Percentiles rank a stretch among this genome's conserved stretches.
Conservation (phyloP, 2,329 filamentous ascomycete species). For the Colletotrichum incanum region DNA sequence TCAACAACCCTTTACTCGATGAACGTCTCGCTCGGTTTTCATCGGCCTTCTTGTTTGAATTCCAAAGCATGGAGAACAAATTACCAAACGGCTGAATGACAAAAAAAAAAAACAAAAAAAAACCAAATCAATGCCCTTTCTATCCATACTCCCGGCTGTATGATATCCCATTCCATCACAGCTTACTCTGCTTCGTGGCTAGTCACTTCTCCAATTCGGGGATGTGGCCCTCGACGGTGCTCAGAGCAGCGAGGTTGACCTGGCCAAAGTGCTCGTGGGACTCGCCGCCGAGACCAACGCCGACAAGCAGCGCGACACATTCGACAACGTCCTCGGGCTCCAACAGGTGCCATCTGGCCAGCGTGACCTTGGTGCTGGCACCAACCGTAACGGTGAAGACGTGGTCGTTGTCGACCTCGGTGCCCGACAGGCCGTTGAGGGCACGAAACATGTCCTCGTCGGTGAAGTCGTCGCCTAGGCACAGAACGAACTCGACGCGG, state of each 20-base stretch:
- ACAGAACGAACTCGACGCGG: constrained; percentile 88
- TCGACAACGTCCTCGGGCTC: constrained; percentile 92
- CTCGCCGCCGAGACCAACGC: constrained; percentile 58
- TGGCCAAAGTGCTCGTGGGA: constrained; percentile 62
- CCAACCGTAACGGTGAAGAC: constrained; percentile 95
- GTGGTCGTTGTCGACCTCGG: constrained; percentile 72
- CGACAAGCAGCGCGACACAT: constrained; percentile 70
- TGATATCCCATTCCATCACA: constrained; percentile 18
- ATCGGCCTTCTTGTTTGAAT: constrained; percentile 19
- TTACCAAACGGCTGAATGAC: not conserved
- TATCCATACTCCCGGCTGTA: constrained; percentile 42
- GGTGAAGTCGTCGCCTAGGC: constrained; percentile 95
- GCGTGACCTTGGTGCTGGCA: constrained; percentile 90
- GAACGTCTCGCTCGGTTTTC: constrained; percentile 21
- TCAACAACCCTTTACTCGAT: constrained; percentile 25
- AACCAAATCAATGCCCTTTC: constrained; percentile 20
- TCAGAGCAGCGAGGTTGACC: constrained; percentile 71
- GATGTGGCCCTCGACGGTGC: constrained; percentile 68
- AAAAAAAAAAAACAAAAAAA: not conserved
- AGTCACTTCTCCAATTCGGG: constrained; percentile 50
- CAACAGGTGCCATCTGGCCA: constrained; percentile 90
- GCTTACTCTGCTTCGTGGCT: not conserved
- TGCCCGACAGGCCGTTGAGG: constrained; percentile 73
- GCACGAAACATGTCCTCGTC: constrained; percentile 98
- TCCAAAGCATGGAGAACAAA: constrained; percentile 4